These are phyloP conservation scores for Biscogniauxia marginata DNA, from an alignment of 2,329 filamentous ascomycete genomes.

Conservation along the genomic window DNA sequence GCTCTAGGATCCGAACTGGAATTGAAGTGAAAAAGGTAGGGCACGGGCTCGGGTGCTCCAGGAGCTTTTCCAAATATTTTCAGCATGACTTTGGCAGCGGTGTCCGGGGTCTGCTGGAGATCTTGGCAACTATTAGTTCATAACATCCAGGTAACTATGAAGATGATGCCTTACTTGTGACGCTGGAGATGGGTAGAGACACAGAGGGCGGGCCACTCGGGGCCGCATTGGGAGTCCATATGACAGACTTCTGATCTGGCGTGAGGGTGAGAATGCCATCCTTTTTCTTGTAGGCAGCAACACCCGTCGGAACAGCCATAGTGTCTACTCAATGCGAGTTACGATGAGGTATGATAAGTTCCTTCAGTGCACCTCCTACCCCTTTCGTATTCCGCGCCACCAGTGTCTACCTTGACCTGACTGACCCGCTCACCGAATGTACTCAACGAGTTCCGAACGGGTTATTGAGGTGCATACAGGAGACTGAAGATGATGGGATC, in stretches of 20 bases:
- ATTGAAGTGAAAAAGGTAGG: conserved; percentile 88
- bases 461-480: too few relatives aligned
- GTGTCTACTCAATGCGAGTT: background rate
- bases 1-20: conserved; percentile 70
- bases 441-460: too few relatives aligned
- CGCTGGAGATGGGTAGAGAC: conserved; percentile 69
- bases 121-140: conserved; percentile 50
- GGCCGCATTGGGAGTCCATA: conserved; percentile 73
- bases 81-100: conserved; percentile 86
- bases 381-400: background rate
- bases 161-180: conserved; percentile 66
- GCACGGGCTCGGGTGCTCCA: conserved; percentile 57
- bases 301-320: conserved; percentile 63
- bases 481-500: too few relatives aligned
- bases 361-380: background rate
- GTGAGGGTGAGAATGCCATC: conserved; percentile 80
- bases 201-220: conserved; percentile 62
- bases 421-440: too few relatives aligned
- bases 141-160: conserved; percentile 4
- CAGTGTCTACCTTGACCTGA: background rate
- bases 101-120: conserved; percentile 90
- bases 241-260: conserved; percentile 69
- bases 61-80: conserved; percentile 79
- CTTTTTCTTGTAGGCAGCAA: conserved; percentile 89
- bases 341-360: background rate